phyloP scores from a whole-genome alignment of 2,329 filamentous ascomycete species.

The Mycosphaerella sp. region DNA sequence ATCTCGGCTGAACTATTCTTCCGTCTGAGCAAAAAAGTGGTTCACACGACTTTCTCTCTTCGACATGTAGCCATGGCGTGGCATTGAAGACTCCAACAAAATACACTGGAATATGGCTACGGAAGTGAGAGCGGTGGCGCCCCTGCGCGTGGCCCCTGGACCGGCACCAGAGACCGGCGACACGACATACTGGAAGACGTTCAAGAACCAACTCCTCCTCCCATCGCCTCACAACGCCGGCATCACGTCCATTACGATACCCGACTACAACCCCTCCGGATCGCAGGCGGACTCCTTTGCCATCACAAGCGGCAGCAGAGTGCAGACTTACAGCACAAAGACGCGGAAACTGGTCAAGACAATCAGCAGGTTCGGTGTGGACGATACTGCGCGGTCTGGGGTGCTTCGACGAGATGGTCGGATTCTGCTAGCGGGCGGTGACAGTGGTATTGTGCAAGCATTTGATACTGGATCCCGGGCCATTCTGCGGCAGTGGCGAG shows the following conservation, averaged over 20 bases:
- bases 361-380: conserved; percentile 72
- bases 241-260: conserved; percentile 70
- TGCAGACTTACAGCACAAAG: conserved; percentile 89
- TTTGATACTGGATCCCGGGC: conserved; percentile 87
- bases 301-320: conserved; percentile 86
- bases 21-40: conserved; percentile 3
- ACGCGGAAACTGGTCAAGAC: conserved; percentile 90
- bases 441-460: conserved; percentile 86
- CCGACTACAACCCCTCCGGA: conserved; percentile 34
- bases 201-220: conserved; percentile 84
- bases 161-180: conserved; percentile 81
- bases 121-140: conserved; percentile 71
- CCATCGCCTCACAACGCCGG: conserved; percentile 86
- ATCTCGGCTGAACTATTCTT: too few species aligned
- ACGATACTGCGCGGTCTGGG: conserved; percentile 82
- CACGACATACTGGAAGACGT: conserved; percentile 93
- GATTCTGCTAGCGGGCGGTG: conserved; percentile 84
- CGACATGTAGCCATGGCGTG: conserved; percentile 3
- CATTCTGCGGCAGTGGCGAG: conserved; percentile 88
- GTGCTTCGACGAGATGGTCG: conserved; percentile 84
- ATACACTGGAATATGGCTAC: conserved; percentile 61
- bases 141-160: conserved; percentile 75
- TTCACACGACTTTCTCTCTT: not conserved
- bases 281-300: conserved; percentile 65
- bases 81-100: not conserved